Evolutionary conservation across 345 rosid species (phyloP).

Genomic region (Eucalyptus paniculata): DNA sequence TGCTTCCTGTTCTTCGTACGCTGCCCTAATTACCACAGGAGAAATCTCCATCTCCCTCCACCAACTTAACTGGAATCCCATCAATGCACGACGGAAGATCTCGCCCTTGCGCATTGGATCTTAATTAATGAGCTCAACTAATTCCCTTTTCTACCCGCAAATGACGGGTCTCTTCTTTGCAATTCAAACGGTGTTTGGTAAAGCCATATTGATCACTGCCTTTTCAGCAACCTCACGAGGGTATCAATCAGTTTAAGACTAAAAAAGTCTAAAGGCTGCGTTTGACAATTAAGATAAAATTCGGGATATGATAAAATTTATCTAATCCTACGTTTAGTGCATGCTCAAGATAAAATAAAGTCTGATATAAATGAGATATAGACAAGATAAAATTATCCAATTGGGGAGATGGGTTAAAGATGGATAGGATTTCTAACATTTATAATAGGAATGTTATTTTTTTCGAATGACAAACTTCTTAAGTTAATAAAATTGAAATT

Average conservation of each 20-base stretch:
- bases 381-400: no score
- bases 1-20: neutral
- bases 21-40: neutral
- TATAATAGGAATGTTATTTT: no score
- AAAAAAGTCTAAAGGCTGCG: no score
- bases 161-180: neutral
- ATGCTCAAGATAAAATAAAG: no score
- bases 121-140: neutral
- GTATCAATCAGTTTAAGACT: no score
- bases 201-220: neutral
- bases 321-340: no score
- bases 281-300: no score
- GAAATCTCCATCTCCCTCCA: neutral
- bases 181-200: neutral
- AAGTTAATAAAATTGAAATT: no score
- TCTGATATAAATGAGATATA: no score
- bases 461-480: no score
- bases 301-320: fast-evolving
- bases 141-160: neutral
- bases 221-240: neutral
- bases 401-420: no score
- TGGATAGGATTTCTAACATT: fast-evolving
- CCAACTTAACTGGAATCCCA: neutral
- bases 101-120: neutral
- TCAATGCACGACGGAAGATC: neutral